phyloP scores from a whole-genome alignment of 2,329 filamentous ascomycete genomes.

The Colletotrichum euphorbiae region DNA sequence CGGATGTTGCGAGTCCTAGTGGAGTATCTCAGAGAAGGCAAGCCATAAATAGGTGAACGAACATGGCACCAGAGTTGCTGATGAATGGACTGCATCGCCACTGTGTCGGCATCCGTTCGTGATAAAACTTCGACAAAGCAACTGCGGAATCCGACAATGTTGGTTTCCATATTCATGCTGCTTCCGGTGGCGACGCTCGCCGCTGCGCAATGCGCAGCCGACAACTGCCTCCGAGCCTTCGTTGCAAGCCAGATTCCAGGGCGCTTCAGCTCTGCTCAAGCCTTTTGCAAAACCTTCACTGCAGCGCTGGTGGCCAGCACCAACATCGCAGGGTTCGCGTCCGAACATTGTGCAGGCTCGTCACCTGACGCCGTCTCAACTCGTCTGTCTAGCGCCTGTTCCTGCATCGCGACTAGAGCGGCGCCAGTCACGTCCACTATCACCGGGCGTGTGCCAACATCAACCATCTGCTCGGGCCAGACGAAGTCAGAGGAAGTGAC shows the following conservation, averaged over 20 bases:
- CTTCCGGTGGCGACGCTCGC: conserved; percentile 2
- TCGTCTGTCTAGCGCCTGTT: conserved; percentile 23
- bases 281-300: conserved; percentile 45
- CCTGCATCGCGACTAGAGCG: neutral
- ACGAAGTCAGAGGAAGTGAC: neutral
- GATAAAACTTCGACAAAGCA: neutral
- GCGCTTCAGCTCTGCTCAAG: conserved; percentile 45
- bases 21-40: no score
- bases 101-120: neutral
- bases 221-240: conserved; percentile 52
- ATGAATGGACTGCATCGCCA: no score
- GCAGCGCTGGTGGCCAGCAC: neutral
- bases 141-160: neutral
- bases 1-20: no score
- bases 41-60: no score
- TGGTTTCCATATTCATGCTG: neutral
- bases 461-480: neutral
- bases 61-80: no score
- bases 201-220: conserved; percentile 44
- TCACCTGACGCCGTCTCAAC: neutral
- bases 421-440: neutral
- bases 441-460: neutral
- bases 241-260: conserved; percentile 48
- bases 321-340: neutral
- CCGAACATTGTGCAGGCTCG: neutral